These are phyloP conservation scores for Suillus subaureus DNA, from an alignment of 768 basidiomycete genomes.

Conservation along the genomic window DNA sequence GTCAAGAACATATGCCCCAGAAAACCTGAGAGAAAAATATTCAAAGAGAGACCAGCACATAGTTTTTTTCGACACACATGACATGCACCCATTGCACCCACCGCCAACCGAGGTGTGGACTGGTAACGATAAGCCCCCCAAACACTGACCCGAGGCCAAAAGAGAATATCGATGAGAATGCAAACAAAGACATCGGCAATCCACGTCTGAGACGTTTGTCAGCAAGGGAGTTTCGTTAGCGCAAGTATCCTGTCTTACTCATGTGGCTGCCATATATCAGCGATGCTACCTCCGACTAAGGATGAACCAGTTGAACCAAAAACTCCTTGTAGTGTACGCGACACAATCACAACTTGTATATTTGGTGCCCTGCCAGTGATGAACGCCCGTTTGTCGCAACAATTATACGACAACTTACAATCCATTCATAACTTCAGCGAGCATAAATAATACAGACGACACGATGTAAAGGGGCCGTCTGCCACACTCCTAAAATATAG, in stretches of 20 bases:
- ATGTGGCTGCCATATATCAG: constrained; percentile 64
- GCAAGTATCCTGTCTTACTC: constrained; percentile 45
- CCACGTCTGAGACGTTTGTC: constrained; percentile 5
- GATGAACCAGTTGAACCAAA: constrained; percentile 67
- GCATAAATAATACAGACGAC: constrained; percentile 47
- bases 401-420: constrained; percentile 16
- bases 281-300: constrained; percentile 70
- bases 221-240: background rate
- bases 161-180: constrained; percentile 55
- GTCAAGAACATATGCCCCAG: constrained; percentile 47
- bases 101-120: constrained; percentile 59
- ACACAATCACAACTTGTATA: constrained; percentile 57
- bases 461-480: constrained; percentile 58
- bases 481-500: constrained; percentile 53
- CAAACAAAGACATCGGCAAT: constrained; percentile 77
- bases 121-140: constrained; percentile 64
- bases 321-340: constrained; percentile 60
- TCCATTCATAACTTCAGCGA: constrained; percentile 46
- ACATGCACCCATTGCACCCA: constrained; percentile 81
- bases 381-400: background rate
- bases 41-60: background rate
- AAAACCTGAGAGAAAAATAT: constrained; percentile 42
- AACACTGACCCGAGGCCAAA: constrained; percentile 62
- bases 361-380: constrained; percentile 36
- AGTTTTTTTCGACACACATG: constrained; percentile 40